Conservation (phyloP, 2,329 filamentous ascomycete genomes). For the Penicillium freii region DNA sequence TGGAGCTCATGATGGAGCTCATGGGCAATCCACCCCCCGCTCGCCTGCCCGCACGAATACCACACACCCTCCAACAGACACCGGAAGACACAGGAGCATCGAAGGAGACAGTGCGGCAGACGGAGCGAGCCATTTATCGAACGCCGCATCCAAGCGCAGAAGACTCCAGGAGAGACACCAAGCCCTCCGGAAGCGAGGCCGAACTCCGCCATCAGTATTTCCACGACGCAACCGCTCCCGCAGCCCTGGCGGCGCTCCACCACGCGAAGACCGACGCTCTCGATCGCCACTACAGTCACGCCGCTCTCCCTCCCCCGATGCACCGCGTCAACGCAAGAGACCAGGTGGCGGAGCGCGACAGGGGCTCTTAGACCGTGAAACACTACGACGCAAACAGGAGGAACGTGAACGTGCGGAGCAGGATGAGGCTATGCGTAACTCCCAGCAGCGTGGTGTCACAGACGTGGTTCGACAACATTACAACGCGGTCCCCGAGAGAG, state of each 20-base stretch:
- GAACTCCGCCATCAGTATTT: conserved; percentile 41
- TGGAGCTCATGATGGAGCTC: neutral
- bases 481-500: conserved; percentile 90
- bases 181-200: conserved; percentile 35
- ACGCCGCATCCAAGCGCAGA: conserved; percentile 37
- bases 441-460: conserved; percentile 60
- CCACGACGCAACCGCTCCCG: conserved; percentile 39
- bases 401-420: conserved; percentile 44
- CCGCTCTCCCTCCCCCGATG: conserved; percentile 43
- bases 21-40: neutral
- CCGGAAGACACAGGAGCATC: conserved; percentile 23
- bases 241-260: conserved; percentile 18
- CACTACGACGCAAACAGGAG: conserved; percentile 43
- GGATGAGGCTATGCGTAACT: conserved; percentile 37
- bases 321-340: conserved; percentile 45
- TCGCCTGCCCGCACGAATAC: conserved; percentile 2
- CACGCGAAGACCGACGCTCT: conserved; percentile 37
- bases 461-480: conserved; percentile 93
- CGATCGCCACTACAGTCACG: conserved; percentile 44
- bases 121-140: conserved; percentile 25
- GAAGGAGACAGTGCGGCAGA: conserved; percentile 20
- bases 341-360: conserved; percentile 48
- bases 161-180: conserved; percentile 42
- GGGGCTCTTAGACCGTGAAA: conserved; percentile 39
- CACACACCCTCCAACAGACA: neutral